These are phyloP conservation scores for Sclerotiophoma versabilis DNA, from an alignment of 2,329 filamentous ascomycete species.

Conservation along the genomic window DNA sequence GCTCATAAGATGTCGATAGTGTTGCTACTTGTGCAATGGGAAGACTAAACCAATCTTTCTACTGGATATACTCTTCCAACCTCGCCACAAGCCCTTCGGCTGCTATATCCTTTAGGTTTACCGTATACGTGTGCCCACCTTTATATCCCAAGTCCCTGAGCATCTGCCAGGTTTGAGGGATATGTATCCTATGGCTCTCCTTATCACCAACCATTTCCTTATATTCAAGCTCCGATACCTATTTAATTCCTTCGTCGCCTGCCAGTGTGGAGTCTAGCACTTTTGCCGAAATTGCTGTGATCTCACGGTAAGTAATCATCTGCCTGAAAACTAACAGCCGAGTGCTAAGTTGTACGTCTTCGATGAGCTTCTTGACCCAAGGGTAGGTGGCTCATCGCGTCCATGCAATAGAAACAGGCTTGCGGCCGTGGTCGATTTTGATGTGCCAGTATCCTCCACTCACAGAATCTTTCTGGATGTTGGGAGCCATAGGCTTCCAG, in stretches of 20 bases:
- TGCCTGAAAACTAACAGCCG: neutral
- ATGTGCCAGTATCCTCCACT: neutral
- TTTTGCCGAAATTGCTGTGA: neutral
- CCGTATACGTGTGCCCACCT: neutral
- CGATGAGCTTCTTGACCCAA: neutral
- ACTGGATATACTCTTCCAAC: neutral
- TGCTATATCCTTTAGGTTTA: neutral
- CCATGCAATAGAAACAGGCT: neutral
- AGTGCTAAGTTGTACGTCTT: neutral
- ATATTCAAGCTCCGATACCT: neutral
- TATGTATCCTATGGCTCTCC: neutral
- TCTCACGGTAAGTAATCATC: neutral
- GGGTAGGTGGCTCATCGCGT: neutral
- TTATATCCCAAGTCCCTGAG: neutral
- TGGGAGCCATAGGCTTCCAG: neutral
- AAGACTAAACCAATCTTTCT: neutral
- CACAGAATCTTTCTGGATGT: neutral
- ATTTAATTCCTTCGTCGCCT: neutral
- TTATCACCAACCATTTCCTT: neutral
- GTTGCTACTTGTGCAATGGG: neutral
- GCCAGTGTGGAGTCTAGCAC: neutral
- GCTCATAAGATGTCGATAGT: no score
- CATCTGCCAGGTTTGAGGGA: neutral
- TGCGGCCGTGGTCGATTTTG: neutral
- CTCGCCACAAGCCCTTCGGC: neutral